phyloP scores from a whole-genome alignment of 108 stramenopile species.

The Cylindrotheca fusiformis region DNA sequence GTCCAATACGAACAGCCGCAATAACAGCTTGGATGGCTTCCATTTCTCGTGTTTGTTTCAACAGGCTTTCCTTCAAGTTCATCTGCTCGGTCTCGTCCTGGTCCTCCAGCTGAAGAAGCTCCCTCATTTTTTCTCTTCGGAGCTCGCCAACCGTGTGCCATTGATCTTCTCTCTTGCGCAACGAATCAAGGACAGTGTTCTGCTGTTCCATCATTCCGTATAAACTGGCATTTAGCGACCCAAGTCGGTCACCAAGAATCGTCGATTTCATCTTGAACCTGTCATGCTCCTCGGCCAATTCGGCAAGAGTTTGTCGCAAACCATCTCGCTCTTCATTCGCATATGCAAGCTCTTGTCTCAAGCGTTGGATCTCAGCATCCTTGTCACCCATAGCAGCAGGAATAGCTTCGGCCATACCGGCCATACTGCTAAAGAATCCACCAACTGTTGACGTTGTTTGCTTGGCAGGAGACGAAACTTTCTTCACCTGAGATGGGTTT shows the following conservation, averaged over 20 bases:
- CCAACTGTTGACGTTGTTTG: conserved; percentile 9
- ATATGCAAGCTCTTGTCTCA: conserved; percentile 7
- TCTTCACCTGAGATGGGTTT: not conserved
- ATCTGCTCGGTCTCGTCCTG: conserved; percentile 25
- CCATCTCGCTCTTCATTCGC: conserved; percentile 37
- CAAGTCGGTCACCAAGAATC: conserved; percentile 42
- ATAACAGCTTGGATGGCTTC: conserved; percentile 50
- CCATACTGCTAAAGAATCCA: not conserved
- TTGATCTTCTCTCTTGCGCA: conserved; percentile 32
- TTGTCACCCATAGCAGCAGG: not conserved
- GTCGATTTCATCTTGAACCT: conserved; percentile 30
- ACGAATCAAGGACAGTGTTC: conserved; percentile 23
- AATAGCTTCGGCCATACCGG: conserved; percentile 4
- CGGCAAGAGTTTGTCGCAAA: conserved; percentile 43
- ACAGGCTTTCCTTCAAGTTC: conserved; percentile 25
- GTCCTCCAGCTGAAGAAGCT: conserved; percentile 41
- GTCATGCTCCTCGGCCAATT: conserved; percentile 48
- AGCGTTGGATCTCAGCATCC: not conserved
- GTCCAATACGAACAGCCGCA: conserved; percentile 28
- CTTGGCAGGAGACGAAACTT: not conserved
- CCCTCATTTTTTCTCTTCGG: conserved; percentile 36
- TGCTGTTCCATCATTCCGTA: conserved; percentile 52
- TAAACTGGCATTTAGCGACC: conserved; percentile 39
- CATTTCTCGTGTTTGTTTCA: conserved; percentile 47
- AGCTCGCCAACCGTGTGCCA: conserved; percentile 16